A percentile compares a stretch with the other conserved stretches of the same genome.
Conservation (phyloP, 208 protist species). For the Blastocrithidia nonstop region DNA sequence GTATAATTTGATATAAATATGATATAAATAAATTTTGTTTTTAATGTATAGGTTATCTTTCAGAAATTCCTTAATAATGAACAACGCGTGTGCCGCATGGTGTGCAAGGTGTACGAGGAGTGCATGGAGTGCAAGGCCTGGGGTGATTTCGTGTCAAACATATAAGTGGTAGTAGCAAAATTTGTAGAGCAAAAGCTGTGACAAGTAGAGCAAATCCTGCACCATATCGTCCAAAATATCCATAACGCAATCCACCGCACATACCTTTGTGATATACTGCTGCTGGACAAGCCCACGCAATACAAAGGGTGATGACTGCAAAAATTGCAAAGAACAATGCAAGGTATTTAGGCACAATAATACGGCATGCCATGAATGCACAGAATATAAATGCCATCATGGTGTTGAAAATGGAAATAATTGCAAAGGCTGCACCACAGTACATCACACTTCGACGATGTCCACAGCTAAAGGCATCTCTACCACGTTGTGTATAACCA, state of each 20-base stretch:
- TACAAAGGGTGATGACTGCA: conserved; percentile 5
- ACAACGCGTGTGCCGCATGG: too few species aligned
- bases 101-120: too few species aligned
- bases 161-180: too few species aligned
- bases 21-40: too few species aligned
- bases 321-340: conserved; percentile 8
- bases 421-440: conserved; percentile 11
- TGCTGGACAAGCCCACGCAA: conserved; percentile 9
- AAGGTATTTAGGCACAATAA: conserved; percentile 6
- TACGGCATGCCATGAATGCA: conserved; percentile 10
- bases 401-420: conserved; percentile 18
- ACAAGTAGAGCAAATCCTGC: conserved; percentile 14
- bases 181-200: too few species aligned
- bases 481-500: conserved; percentile 2
- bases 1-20: too few species aligned
- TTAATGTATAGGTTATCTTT: too few species aligned
- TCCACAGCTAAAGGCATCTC: conserved; percentile 6
- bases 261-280: conserved; percentile 3
- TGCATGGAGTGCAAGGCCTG: too few species aligned
- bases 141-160: too few species aligned
- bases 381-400: conserved; percentile 9
- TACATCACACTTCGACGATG: conserved; percentile 14
- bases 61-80: too few species aligned
- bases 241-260: neutral
- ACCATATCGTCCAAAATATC: conserved; percentile 3